These are phyloP conservation scores for Hypoxylon sp. DNA, from an alignment of 2,329 filamentous ascomycete genomes.

Conservation along the genomic window DNA sequence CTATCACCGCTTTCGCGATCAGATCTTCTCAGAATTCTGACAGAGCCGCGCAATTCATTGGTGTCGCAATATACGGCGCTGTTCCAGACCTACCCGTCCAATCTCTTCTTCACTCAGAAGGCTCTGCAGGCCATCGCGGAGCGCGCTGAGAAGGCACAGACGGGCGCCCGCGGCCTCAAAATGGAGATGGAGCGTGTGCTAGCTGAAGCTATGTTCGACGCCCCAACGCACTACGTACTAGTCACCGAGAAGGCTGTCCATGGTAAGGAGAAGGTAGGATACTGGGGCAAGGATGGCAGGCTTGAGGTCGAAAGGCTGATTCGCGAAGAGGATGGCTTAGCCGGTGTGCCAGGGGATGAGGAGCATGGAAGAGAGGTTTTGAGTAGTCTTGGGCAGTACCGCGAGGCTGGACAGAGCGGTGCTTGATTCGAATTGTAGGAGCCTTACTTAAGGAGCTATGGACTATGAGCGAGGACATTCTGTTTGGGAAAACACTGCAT, in stretches of 20 bases:
- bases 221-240: slow-evolving; percentile 80
- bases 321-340: slow-evolving; percentile 68
- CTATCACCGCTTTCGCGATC: slow-evolving; percentile 77
- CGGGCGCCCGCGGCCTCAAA: slow-evolving; percentile 82
- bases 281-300: slow-evolving; percentile 77
- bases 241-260: slow-evolving; percentile 77
- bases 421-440: slow-evolving; percentile 36
- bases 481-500: slow-evolving; percentile 2
- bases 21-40: slow-evolving; percentile 86
- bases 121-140: slow-evolving; percentile 86
- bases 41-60: slow-evolving; percentile 90
- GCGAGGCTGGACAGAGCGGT: slow-evolving; percentile 53
- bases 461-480: background rate
- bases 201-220: slow-evolving; percentile 84
- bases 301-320: slow-evolving; percentile 77
- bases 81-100: slow-evolving; percentile 83
- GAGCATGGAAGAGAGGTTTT: slow-evolving; percentile 36
- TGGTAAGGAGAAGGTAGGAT: slow-evolving; percentile 69
- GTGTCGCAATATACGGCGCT: slow-evolving; percentile 90
- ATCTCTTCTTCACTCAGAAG: slow-evolving; percentile 84
- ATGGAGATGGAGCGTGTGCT: slow-evolving; percentile 85
- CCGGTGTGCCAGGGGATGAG: slow-evolving; percentile 21
- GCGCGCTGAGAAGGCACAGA: slow-evolving; percentile 69
- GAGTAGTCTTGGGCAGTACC: slow-evolving; percentile 47
- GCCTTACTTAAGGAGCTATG: background rate